Evolutionary conservation across 2,329 filamentous ascomycete species (phyloP).

Genomic region (Chaetomium sp.): DNA sequence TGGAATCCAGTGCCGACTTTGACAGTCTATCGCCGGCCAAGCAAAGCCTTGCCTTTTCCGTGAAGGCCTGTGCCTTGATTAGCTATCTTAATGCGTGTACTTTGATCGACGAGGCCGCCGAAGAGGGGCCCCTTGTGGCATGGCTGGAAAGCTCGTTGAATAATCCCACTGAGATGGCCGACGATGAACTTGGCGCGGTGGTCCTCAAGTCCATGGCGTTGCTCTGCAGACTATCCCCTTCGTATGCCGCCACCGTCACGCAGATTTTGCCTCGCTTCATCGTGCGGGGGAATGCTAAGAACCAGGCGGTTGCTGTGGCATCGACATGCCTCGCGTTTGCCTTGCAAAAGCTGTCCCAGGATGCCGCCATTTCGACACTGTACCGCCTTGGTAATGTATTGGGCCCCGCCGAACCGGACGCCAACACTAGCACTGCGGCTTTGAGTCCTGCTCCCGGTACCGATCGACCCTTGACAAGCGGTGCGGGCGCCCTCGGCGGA

Average conservation of each 20-base stretch:
- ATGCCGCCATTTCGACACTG: constrained; percentile 88
- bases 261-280: constrained; percentile 79
- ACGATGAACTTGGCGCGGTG: constrained; percentile 67
- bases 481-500: constrained; percentile 39
- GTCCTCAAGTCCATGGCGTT: constrained; percentile 78
- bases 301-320: constrained; percentile 65
- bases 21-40: constrained; percentile 79
- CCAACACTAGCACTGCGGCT: no score
- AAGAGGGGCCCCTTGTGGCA: constrained; percentile 67
- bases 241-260: constrained; percentile 68
- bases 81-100: constrained; percentile 81
- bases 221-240: constrained; percentile 66
- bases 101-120: constrained; percentile 73
- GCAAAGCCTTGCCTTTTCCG: constrained; percentile 76
- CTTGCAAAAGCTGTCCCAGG: constrained; percentile 76
- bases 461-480: constrained; percentile 49
- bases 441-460: no score
- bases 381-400: constrained; percentile 96
- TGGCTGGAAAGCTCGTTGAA: constrained; percentile 82
- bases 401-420: constrained; percentile 53
- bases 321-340: constrained; percentile 80
- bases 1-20: constrained; percentile 89
- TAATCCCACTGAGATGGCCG: constrained; percentile 75
- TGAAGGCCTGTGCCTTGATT: constrained; percentile 75
- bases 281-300: constrained; percentile 70